Evolutionary conservation across 2,329 filamentous ascomycete species (phyloP).

Genomic region (Microdochium bolleyi): DNA sequence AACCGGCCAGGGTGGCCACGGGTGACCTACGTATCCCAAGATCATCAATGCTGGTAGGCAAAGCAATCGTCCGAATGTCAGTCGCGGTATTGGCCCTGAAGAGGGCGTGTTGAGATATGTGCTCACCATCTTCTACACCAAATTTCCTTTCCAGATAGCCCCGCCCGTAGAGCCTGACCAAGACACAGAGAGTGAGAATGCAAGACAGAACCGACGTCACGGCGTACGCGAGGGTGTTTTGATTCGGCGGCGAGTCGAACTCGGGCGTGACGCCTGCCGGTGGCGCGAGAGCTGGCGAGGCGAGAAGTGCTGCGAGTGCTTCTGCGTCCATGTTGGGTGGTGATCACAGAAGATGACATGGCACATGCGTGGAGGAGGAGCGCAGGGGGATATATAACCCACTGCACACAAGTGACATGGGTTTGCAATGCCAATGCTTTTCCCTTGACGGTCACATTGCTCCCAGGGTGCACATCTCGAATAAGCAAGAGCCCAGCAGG

Average conservation of each 20-base stretch:
- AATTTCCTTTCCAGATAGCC: not conserved
- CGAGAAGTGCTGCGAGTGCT: not conserved
- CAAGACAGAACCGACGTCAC: conserved; percentile 6
- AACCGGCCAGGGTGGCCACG: too few relatives aligned
- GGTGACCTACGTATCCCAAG: not conserved
- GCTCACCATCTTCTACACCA: not conserved
- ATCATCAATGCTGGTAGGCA: not conserved
- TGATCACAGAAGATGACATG: too few relatives aligned
- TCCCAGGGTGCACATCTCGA: too few relatives aligned
- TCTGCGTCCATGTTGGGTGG: not conserved
- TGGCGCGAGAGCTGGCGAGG: conserved; percentile 4
- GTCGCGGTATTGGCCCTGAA: not conserved
- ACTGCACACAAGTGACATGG: too few relatives aligned
- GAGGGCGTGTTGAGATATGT: not conserved
- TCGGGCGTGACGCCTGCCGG: conserved; percentile 5
- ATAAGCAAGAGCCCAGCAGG: too few relatives aligned
- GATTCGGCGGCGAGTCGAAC: conserved; percentile 8
- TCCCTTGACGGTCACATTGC: too few relatives aligned
- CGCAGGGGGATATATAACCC: too few relatives aligned
- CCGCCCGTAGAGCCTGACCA: not conserved
- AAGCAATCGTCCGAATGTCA: not conserved
- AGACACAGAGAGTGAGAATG: conserved; percentile 1
- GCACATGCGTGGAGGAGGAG: too few relatives aligned
- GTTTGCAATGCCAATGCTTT: too few relatives aligned
- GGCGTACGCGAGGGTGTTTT: conserved; percentile 6